Base-by-base conservation (phyloP, 2,329 filamentous ascomycete genomes). In the Claviceps sp. region DNA sequence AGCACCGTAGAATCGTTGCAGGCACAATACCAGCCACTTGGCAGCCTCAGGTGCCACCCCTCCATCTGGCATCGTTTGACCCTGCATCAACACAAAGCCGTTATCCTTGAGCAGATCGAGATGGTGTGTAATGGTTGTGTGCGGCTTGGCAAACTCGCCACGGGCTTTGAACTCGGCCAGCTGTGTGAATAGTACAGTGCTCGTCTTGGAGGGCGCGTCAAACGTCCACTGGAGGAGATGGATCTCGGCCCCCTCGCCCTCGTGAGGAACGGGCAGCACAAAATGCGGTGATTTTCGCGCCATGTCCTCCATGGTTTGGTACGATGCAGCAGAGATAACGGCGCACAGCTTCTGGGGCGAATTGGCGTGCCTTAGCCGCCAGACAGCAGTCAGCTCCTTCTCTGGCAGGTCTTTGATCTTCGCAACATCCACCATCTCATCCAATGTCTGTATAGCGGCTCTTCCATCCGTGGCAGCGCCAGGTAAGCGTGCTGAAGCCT, bases 141-240 rank as follows among this genome's bases (percentile, higher is more conserved):
- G 93, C 47, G 93, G 90, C 67, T 85, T 81, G 45, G 89, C 89
- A 64, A 82, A 98, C 67, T 95, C 87, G 50, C 90, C 90, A 50
- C 91, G 78, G 53, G 88, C 71, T 74, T 97, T 96, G 73, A 86
- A 98, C 65, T 96, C 89, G 16, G 88, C 91, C 37, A 98, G 76
- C 63, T 93, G 87, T 0, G 93, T 98, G 71, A 98, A 97, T 38
- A 98, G 81, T 5, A 97, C 84, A 0, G 85, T 88, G 54, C 78
- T 80, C 3, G 82, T 84, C 55, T 76, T 70, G 17, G 75, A 77
- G 52, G 72, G 71, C 22, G 68, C 70, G 55, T 95, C 90, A 68
- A 95, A 96, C 0, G 86, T 87, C 89, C 94, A 98, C 69, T 98
- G 91, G 56, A 98, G 70, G 68, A 95, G 95, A 70, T 98, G 93